Base-by-base conservation (phyloP, 441 rosid species). In the Euphorbia neoarborescens region DNA sequence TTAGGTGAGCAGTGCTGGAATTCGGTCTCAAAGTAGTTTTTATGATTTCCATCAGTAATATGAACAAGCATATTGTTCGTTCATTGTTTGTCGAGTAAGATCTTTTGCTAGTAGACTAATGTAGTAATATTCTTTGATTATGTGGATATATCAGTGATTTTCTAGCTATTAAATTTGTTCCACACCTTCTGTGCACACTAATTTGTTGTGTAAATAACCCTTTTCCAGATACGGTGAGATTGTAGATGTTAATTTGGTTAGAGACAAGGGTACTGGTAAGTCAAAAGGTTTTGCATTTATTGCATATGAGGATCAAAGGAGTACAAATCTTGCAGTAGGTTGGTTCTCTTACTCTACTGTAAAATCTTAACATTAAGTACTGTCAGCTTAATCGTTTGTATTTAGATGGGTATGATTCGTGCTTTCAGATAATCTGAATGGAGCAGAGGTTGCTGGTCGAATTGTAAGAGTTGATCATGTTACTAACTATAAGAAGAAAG, bases 301-400 rank as follows among this genome's bases (percentile, higher is more conserved):
- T 79, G 97, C 99, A 0, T 90, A 87, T 35, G 99, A 94, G 81
- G 94, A 91, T 88, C 99, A 94, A 64, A 78, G 97, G 71, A 91
- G 97, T 68, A 90, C 97, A 11, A 82, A 66, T 74, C 91, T 91
- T 68, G 97, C 94, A 77, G 97, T 94, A 77, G 99, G 99, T 91
- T 62, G 60, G 90, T 80, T 60, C 44, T 61, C 66, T 32, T 35
- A 34, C 38, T n/a, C 34, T 69, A 56, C n/a, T 6, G 0, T 22
- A 20, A 5, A 37, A 53, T 65, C n/a, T 42, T 66, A 58, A 1
- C 40, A 53, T 51, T 32, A 11, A 25, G 3, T n/a, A 48, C 37
- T 48, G 25, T n/a, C 42, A 20, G 56, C 10, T 59, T 53, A 32
- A 25, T 24, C 34, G 20, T 57, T 58, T 66, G 32, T 58, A 10